Base-by-base conservation (phyloP, 495 filamentous ascomycete genomes). In the Hypoxylon subgilvum region DNA sequence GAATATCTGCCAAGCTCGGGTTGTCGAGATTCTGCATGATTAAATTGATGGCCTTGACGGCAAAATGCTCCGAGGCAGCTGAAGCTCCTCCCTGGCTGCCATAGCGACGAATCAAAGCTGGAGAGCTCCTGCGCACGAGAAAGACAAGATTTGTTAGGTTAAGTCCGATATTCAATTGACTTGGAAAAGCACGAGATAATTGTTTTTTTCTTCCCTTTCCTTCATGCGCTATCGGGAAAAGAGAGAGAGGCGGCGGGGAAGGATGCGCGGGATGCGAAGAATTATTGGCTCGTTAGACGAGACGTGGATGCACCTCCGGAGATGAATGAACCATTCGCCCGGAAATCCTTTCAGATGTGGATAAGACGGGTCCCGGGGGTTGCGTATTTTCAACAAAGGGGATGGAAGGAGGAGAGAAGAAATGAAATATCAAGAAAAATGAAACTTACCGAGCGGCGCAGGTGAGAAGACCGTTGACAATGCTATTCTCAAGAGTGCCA, bases 1-100 rank as follows among this genome's bases (percentile, higher is more conserved):
- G 78, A 60, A 80, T 77, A 51, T 80, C 78, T 47, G 78, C 76
- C 48, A 80, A 73, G 61, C 66, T 74, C 47, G 76, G 76, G 34
- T 76, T 73, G 51, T 79, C 76, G 45, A 80, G 59, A 5, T 72
- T 69, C 42, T 73, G 65, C 72, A 75, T 79, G 39, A 80, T 71
- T 40, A 75, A 61, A 61, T 67, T 65, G 66, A 74, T 75, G 22
- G 78, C 72, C 72, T 79, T 80, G 59, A 61, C 57, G 42, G 76
- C 76, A 58, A 79, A 80, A 57, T 78, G 75, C 57, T 80, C 78
- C 27, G 78, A 70, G 31, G 76, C 76, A 18, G 60, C 62, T 44
- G 71, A 69, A 22, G 70, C 74, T 44, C 73, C 74, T 34, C 73
- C 72, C 42, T 76, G 74, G n/a, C 64, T 72, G 10, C 76, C 76